These are phyloP conservation scores for Pneumocystis jirovecii DNA, from an alignment of 1,139 yeast species.

Conservation along the genomic window DNA sequence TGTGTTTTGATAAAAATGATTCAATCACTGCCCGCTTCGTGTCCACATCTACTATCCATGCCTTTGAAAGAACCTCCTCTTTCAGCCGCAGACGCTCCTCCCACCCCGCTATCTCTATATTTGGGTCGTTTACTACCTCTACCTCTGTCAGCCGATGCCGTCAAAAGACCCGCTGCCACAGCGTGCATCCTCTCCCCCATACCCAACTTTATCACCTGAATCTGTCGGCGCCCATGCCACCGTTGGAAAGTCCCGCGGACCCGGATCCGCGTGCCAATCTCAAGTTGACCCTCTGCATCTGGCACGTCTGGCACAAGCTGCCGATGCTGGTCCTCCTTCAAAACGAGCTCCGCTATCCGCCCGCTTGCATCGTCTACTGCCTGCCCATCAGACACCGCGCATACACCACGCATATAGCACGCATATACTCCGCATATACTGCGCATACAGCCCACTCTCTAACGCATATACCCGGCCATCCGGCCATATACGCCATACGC, in stretches of 20 bases:
- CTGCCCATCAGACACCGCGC: no score
- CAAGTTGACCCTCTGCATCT: background rate
- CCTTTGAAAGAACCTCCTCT: slow-evolving; percentile 4
- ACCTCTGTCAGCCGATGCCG: no score
- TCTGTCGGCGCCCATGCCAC: slow-evolving; percentile 1
- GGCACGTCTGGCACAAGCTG: background rate
- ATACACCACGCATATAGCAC: no score
- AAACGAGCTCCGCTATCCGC: background rate
- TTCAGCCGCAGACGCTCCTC: slow-evolving; percentile 5
- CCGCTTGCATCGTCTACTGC: slow-evolving; percentile 11
- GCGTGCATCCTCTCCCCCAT: background rate
- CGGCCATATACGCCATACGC: no score
- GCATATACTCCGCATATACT: no score
- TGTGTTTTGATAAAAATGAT: background rate
- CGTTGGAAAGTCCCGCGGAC: slow-evolving; percentile 5
- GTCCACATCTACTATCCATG: slow-evolving; percentile 2
- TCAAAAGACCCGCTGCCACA: no score
- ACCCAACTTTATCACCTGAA: slow-evolving; percentile 4
- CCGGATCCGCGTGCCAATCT: slow-evolving; percentile 5
- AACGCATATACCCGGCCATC: background rate
- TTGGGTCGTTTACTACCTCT: slow-evolving; percentile 3
- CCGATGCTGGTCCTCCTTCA: background rate
- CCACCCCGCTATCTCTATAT: slow-evolving; percentile 6
- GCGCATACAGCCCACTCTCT: background rate
- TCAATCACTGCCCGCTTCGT: background rate